Evolutionary conservation across 73 alveolate species (phyloP), one percentile per base, ranked within the genome.

Genomic region (Paramecium bursaria): DNA sequence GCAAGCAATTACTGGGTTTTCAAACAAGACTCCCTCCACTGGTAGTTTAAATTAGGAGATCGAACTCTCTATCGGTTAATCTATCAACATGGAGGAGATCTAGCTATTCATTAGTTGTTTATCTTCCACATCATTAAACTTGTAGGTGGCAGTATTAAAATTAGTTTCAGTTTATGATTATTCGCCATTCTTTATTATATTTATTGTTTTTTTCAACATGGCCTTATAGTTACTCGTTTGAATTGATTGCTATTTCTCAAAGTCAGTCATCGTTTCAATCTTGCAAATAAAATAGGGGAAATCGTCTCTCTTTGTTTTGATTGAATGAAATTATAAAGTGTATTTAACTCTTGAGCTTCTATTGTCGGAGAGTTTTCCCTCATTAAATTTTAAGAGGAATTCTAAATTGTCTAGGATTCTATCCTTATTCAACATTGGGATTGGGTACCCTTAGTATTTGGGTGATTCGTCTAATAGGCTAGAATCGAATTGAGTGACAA

Each of bases 1-100:
- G 3, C 76, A 17, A n/a, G 76, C 26, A 26, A 57, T 29, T 3
- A 25, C 14, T n/a, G 76, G 76, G 9, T 57, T 57, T 29, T 57
- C 52, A 57, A 57, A 57, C 1, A 57, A 4, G 1, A 57, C 76
- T 57, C 15, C 31, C 26, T 10, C 17, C 52, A 57, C 17, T 0
- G 9, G 11, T 57, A n/a, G 9, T n/a, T 7, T 7, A 5, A 39
- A 39, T 11, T 39, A 11, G 49, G 11, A 39, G 26, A 25, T 3
- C 7, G 1, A 22, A 15, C 2, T 29, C 39, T 29, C 17, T 7
- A 57, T 26, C 15, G n/a, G 76, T 11, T 57, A 11, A 2, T 7
- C 31, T 15, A 27, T n/a, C 31, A 3, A 57, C 31, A 29, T 57
- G 30, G 51, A 57, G 26, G n/a, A n/a, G 31, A 57, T 57, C 47